Base-by-base conservation (phyloP, 352 stramenopile genomes). In the Globisporangium alternatum region DNA sequence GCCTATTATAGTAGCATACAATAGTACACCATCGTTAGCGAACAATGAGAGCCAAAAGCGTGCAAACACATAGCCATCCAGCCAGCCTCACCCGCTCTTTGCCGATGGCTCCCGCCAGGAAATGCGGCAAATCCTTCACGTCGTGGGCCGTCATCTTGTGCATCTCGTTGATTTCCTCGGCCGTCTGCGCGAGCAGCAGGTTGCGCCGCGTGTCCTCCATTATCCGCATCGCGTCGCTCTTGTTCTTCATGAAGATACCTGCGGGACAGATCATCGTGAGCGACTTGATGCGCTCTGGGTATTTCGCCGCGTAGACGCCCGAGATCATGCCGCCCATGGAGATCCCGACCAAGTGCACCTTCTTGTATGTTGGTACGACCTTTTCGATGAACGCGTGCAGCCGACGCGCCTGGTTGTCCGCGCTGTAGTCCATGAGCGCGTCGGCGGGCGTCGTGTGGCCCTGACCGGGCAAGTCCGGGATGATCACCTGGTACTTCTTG, bases 301-400 rank as follows among this genome's bases (percentile, higher is more conserved):
- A 87, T 60, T 77, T 71, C 13, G 81, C 80, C 3, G 84, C 72
- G 64, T 88, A 93, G 21, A 86, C 73, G n/a, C 84, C 84, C 0
- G 80, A 77, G 44, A 93, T 71, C 80, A 93, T 88, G 15, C 81
- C 84, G 45, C 84, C 84, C 84, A 93, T 91, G 51, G 80, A 90
- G 66, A 81, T 89, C 8, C 84, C 84, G 19, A 91, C 67, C 8
- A 93, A 51, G 51, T 93, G 84, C n/a, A 93, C 70, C 65, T 86
- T 86, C 56, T 78, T 77, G 57, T 81, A 66, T 9, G 68, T 31
- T 5, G 69, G 63, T 28, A 93, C 66, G 21, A 79, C 74, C 25
- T 69, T 74, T 25, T 86, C 64, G 7, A 93, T 61, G 54, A 93
- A 91, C 35, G 74, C 56, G 60, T 90, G 72, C 55, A 93, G 66